Evolutionary conservation across 1,284 basidiomycete genomes (phyloP), one percentile per base, ranked within the genome.

Genomic region (Trametes versicolor): DNA sequence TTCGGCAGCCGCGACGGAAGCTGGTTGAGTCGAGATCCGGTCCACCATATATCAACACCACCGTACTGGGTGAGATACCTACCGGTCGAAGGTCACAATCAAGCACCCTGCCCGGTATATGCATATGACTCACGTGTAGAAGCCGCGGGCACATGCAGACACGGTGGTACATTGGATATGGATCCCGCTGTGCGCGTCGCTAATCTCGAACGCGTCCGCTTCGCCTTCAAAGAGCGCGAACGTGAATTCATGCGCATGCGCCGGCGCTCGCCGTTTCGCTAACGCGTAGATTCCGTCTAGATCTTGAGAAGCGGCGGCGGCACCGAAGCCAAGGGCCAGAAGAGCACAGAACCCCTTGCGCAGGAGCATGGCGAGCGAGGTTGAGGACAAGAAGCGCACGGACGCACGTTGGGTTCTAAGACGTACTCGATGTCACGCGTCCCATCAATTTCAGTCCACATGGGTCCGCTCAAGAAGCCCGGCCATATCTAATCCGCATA

Each of bases 21-120:
- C 34, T 72, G 55, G 19, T 72, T 68, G 13, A 82, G 75, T 34
- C 80, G 76, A 10, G 80, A 82, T 5, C 80, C 79, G 0, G 81
- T 80, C 81, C 80, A 82, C 78, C 78, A 82, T 41, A 82, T 82
- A 57, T 82, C 80, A 8, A 81, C 76, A 1, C 76, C 73, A 9
- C 75, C 78, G 51, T 73, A 73, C 39, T 77, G 72, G 0, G 80
- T 81, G 29, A 80, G 70, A 62, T 82, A 82, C 1, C 80, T 82
- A 50, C 4, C 27, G 27, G 36, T 41, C 62, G 36, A 59, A 43
- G 49, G 6, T 6, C 37, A n/a, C 3, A 9, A 21, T 51, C 37
- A 39, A 12, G 10, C 37, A 13, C 37, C 34, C 5, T 25, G 25
- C 5, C 23, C 3, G 17, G 5, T 12, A 17, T 25, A 13, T 36